A percentile compares a stretch with the other conserved stretches of the same genome.
Evolutionary conservation across 495 filamentous ascomycete genomes (phyloP).

Genomic region (Penicillium egyptiacum): DNA sequence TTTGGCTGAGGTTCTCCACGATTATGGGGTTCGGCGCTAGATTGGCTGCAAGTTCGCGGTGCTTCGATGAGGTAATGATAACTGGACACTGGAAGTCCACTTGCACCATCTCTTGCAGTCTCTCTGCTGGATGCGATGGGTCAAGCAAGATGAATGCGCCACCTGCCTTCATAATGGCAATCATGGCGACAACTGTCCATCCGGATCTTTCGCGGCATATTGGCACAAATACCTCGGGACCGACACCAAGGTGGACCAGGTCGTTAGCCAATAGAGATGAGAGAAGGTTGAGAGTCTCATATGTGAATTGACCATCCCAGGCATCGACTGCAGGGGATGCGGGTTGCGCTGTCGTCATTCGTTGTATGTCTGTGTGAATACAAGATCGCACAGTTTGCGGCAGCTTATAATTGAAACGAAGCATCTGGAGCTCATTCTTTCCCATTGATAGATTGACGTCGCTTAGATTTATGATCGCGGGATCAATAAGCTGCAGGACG

Average conservation of each 20-base stretch:
- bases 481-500: conserved; percentile 11
- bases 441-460: conserved; percentile 18
- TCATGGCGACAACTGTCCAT: conserved; percentile 41
- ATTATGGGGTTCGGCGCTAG: not conserved
- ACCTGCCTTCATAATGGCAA: conserved; percentile 44
- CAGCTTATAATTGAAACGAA: too few relatives aligned
- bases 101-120: not conserved
- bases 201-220: conserved; percentile 47
- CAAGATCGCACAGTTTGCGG: too few relatives aligned
- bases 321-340: conserved; percentile 27
- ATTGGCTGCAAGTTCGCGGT: not conserved
- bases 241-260: conserved; percentile 26
- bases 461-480: not conserved
- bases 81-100: not conserved
- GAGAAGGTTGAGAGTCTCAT: conserved; percentile 1
- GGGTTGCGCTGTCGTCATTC: too few relatives aligned
- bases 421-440: conserved; percentile 3
- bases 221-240: conserved; percentile 38
- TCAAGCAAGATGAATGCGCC: conserved; percentile 2
- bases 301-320: conserved; percentile 54
- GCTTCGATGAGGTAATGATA: not conserved
- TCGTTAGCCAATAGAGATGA: conserved; percentile 31
- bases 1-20: not conserved
- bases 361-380: too few relatives aligned
- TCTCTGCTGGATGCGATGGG: conserved; percentile 10